A percentile compares a stretch with the other conserved stretches of the same genome.
Evolutionary conservation across 495 filamentous ascomycete species (phyloP).

Genomic region (Xylaria grammica): DNA sequence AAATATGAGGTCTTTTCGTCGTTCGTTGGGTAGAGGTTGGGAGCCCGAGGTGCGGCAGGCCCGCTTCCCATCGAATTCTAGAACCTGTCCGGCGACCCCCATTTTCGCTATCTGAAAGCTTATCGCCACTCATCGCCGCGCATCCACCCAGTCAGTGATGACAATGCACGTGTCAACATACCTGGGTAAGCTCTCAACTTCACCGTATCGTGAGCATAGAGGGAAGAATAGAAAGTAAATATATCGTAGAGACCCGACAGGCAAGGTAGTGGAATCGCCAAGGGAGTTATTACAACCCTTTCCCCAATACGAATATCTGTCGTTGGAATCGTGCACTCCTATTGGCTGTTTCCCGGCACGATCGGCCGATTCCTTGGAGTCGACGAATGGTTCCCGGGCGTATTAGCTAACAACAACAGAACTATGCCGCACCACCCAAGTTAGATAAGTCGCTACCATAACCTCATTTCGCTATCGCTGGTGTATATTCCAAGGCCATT

Average conservation of each 20-base stretch:
- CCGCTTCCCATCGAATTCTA: constrained; percentile 15
- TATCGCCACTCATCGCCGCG: constrained; percentile 10
- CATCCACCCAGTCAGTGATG: constrained; percentile 6
- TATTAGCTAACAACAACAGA: constrained; percentile 3
- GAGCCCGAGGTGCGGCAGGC: background rate
- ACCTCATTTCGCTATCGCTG: background rate
- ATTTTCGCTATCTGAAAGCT: constrained; percentile 5
- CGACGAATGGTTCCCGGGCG: background rate
- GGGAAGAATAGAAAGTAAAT: background rate
- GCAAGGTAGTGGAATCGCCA: constrained; percentile 6
- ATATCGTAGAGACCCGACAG: background rate
- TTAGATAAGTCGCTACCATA: no score
- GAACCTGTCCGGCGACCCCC: background rate
- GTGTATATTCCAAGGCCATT: background rate
- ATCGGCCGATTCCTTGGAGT: background rate
- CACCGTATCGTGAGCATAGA: background rate
- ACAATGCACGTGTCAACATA: background rate
- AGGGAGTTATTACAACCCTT: background rate
- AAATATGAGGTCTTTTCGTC: no score
- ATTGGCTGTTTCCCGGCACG: constrained; percentile 2
- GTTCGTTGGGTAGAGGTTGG: constrained; percentile 15
- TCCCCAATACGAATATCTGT: constrained; percentile 11
- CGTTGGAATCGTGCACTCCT: background rate
- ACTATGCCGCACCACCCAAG: background rate
- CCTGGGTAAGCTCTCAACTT: no score